phyloP scores from a whole-genome alignment of 768 basidiomycete species.

The Mrakia frigida region DNA sequence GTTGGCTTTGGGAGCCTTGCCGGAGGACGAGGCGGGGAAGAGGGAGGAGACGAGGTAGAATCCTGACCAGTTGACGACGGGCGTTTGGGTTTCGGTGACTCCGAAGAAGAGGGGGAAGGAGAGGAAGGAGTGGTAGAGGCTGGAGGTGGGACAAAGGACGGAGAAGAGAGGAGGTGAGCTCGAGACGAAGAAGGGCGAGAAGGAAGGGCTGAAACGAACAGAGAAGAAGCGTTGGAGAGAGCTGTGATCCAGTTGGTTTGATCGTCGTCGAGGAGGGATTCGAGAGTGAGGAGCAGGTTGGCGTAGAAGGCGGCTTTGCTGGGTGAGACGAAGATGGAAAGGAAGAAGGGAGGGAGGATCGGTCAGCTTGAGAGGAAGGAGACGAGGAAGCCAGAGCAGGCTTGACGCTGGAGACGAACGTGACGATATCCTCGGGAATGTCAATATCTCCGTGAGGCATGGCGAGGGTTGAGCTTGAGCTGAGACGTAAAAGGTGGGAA shows the following conservation, averaged over 20 bases:
- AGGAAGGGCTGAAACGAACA: slow-evolving; percentile 39
- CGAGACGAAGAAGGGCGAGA: neutral
- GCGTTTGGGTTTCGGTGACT: slow-evolving; percentile 45
- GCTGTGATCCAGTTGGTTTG: slow-evolving; percentile 63
- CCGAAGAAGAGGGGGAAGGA: slow-evolving; percentile 65
- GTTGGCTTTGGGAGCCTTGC: slow-evolving; percentile 28
- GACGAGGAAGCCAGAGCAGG: neutral
- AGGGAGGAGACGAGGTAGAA: slow-evolving; percentile 72
- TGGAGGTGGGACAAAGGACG: neutral
- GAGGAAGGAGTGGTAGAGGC: slow-evolving; percentile 66
- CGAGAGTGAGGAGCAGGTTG: slow-evolving; percentile 63
- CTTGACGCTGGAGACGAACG: neutral
- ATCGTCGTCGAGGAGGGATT: slow-evolving; percentile 59
- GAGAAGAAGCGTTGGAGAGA: slow-evolving; percentile 72
- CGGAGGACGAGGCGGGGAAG: slow-evolving; percentile 51
- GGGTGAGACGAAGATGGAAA: slow-evolving; percentile 18
- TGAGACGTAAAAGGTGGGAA: too few relatives aligned
- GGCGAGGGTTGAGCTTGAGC: neutral
- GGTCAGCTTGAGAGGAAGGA: slow-evolving; percentile 27
- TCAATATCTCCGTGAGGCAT: slow-evolving; percentile 31
- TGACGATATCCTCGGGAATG: slow-evolving; percentile 16
- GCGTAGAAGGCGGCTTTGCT: slow-evolving; percentile 74
- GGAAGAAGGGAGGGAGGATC: neutral
- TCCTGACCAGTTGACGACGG: slow-evolving; percentile 87
- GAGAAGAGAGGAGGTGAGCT: too few relatives aligned